Base-by-base conservation (phyloP, 495 filamentous ascomycete genomes). In the Rostrohypoxylon terebratum region DNA sequence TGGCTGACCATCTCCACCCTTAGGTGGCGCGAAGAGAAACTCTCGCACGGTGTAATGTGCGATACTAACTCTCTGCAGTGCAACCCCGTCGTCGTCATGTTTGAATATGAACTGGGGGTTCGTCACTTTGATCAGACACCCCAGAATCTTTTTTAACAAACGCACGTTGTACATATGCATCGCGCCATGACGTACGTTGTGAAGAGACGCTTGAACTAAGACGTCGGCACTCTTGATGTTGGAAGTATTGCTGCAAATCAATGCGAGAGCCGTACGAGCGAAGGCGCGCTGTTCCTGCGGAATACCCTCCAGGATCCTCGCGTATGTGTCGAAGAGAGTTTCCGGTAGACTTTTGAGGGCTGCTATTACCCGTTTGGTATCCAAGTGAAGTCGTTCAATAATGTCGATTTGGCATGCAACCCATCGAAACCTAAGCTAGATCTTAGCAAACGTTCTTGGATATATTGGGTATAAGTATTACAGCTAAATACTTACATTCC, bases 321-420 rank as follows among this genome's bases (percentile, higher is more conserved):
- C 74, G 42, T 85, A 86, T 0, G 79, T 83, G 47, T 79, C 78
- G 51, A 84, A 78, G 13, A 85, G 71, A 6, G 69, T 77, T 14
- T 75, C 53, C 4, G 84, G 83, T 3, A 84, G 69, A 51, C 75
- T 63, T 4, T 61, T 25, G n/a, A 84, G 54, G 8, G 79, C 76
- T 20, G 70, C 55, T 4, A 54, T 8, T 18, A 83, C 65, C 28
- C 61, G 63, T 11, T 74, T 66, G 4, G 8, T 10, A 7, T 66
- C 47, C 34, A 61, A 63, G 11, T 68, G 57, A 4, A 74, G 65
- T 18, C 76, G 76, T 31, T 77, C 68, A 6, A 86, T 51, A 0
- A 78, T 74, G 53, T 84, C 80, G 7, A 86, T 68, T 64, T 85
- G 82, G 68, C 82, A 83, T 6, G 80, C 77, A 4, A 77, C 80